A percentile compares a stretch with the other conserved stretches of the same genome.
Evolutionary conservation across 306 rosid genomes (phyloP).

Genomic region (Lagenaria siceraria): DNA sequence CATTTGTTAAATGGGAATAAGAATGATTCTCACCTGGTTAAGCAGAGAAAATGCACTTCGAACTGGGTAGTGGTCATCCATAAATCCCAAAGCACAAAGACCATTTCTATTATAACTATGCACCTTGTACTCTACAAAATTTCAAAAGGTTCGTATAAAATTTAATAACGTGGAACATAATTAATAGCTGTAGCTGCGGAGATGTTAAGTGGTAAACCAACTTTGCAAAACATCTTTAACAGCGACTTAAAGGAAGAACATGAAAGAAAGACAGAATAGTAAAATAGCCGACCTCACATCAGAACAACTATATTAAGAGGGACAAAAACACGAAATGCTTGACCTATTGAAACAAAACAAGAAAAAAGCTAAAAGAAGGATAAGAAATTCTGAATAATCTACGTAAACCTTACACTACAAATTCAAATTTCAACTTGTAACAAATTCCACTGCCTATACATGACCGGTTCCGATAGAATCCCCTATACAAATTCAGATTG

Average conservation of each 20-base stretch:
- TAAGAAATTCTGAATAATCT: neutral
- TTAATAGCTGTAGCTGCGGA: neutral
- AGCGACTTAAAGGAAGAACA: neutral
- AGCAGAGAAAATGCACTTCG: conserved; percentile 91
- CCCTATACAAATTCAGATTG: neutral
- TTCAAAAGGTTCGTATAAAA: neutral
- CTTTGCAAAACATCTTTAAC: neutral
- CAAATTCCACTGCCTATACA: neutral
- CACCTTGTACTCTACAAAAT: conserved; percentile 67
- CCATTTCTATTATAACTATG: conserved; percentile 88
- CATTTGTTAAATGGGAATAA: neutral
- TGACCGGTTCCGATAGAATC: neutral
- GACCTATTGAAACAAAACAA: neutral
- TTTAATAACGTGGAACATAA: neutral
- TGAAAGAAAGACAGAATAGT: neutral
- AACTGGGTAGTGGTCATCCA: conserved; percentile 97
- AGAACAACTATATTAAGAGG: neutral
- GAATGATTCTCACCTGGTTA: conserved; percentile 42
- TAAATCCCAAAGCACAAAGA: conserved; percentile 86
- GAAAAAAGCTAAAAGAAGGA: neutral
- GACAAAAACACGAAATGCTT: neutral
- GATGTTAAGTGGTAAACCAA: neutral
- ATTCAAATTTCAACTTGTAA: neutral
- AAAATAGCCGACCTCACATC: neutral
- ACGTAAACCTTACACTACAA: neutral